phyloP scores from a whole-genome alignment of 768 basidiomycete genomes.

The Ramaria sp. region DNA sequence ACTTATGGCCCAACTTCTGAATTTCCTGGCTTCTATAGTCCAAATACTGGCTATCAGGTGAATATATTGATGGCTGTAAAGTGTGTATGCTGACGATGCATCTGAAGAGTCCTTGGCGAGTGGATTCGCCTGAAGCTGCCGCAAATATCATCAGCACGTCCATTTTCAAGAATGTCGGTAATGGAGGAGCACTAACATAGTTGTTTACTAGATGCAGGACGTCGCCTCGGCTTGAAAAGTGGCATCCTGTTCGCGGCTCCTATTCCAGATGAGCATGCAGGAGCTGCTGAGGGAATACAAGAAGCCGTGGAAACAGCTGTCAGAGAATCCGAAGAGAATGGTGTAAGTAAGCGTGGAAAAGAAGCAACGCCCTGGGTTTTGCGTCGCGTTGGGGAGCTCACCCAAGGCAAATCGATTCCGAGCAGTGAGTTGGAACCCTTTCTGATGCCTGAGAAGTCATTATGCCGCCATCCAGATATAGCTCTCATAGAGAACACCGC shows the following conservation, averaged over 20 bases:
- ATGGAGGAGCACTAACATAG: neutral
- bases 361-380: conserved; percentile 94
- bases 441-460: neutral
- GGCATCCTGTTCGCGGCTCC: conserved; percentile 82
- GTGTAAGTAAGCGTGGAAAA: conserved; percentile 72
- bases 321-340: conserved; percentile 68
- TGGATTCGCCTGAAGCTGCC: conserved; percentile 49
- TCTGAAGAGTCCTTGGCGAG: conserved; percentile 67
- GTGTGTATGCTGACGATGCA: neutral
- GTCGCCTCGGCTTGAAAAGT: conserved; percentile 59
- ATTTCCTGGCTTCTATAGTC: conserved; percentile 93
- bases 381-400: conserved; percentile 70
- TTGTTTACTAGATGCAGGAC: conserved; percentile 45
- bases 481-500: conserved; percentile 88
- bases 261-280: conserved; percentile 70
- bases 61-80: conserved; percentile 7
- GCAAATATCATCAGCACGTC: conserved; percentile 64
- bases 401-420: conserved; percentile 58
- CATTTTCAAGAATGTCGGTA: neutral
- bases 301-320: conserved; percentile 76
- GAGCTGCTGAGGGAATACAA: conserved; percentile 59
- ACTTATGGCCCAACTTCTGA: conserved; percentile 64
- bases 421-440: conserved; percentile 41
- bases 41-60: conserved; percentile 72
- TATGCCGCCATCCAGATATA: conserved; percentile 40